Evolutionary conservation across 306 rosid species (phyloP).

Genomic region (Corylus heterophylla): DNA sequence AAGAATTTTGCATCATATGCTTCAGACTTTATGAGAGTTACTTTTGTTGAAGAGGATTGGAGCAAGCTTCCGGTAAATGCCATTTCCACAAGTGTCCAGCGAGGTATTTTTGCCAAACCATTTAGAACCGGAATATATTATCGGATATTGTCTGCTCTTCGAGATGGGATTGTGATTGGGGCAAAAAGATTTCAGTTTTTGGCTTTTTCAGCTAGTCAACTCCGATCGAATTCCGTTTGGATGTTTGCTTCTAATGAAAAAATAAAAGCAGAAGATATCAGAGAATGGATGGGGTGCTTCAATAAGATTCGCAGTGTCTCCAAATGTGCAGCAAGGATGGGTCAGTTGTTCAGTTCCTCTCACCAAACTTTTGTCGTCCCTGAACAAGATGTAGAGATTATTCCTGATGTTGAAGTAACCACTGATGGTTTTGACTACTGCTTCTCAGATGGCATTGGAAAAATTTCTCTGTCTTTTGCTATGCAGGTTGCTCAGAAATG

Average conservation of each 20-base stretch:
- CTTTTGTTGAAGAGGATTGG: conserved; percentile 97
- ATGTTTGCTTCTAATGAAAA: conserved; percentile 89
- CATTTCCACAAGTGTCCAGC: conserved; percentile 54
- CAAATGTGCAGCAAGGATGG: conserved; percentile 99
- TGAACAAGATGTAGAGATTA: conserved; percentile 68
- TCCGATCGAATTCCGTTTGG: conserved; percentile 88
- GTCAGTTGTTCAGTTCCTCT: conserved; percentile 93
- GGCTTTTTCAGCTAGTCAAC: conserved; percentile 97
- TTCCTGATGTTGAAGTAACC: conserved; percentile 75
- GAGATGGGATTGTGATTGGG: conserved; percentile 84
- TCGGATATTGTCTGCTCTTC: conserved; percentile 70
- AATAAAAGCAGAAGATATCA: conserved; percentile 75
- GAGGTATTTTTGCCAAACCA: conserved; percentile 62
- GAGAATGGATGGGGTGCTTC: conserved; percentile 98
- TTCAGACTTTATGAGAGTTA: conserved; percentile 80
- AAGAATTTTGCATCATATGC: conserved; percentile 72
- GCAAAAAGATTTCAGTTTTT: conserved; percentile 77
- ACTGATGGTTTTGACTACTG: conserved; percentile 67
- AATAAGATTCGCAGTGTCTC: conserved; percentile 76
- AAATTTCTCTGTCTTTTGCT: conserved; percentile 77
- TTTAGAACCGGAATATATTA: conserved; percentile 60
- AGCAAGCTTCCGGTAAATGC: conserved; percentile 72
- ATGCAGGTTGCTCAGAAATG: conserved; percentile 74
- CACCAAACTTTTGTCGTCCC: conserved; percentile 67
- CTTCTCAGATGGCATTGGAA: conserved; percentile 98